A percentile compares a stretch with the other conserved stretches of the same genome.
phyloP scores from a whole-genome alignment of 2,329 filamentous ascomycete genomes.

The Sclerotinia trifoliorum region DNA sequence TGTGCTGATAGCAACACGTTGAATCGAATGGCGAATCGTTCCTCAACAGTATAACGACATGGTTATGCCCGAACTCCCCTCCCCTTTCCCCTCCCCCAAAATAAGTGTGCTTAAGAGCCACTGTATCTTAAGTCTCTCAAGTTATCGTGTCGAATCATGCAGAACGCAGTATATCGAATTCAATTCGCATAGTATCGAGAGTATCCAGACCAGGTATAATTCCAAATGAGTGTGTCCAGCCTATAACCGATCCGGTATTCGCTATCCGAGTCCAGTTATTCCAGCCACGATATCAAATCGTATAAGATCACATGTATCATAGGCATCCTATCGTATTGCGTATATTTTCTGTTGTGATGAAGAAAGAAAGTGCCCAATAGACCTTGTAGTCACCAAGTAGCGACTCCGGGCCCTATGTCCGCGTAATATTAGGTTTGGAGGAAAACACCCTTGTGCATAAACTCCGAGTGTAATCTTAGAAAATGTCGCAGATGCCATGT shows the following conservation, averaged over 20 bases:
- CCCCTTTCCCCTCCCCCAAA: no score
- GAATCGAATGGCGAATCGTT: not conserved
- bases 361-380: not conserved
- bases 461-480: not conserved
- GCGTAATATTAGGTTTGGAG: not conserved
- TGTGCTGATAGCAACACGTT: not conserved
- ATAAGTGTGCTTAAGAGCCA: not conserved
- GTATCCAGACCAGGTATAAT: not conserved
- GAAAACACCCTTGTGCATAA: not conserved
- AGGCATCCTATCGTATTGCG: not conserved
- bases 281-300: not conserved
- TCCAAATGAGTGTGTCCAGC: not conserved
- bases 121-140: not conserved
- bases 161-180: not conserved
- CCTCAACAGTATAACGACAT: not conserved
- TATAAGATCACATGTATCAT: not conserved
- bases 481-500: not conserved
- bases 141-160: not conserved
- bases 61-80: not conserved
- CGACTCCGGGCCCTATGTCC: not conserved
- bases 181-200: not conserved
- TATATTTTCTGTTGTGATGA: not conserved
- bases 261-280: conserved; percentile 1
- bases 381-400: not conserved
- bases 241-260: not conserved